These are phyloP conservation scores for Agrocybe praecox DNA, from an alignment of 768 basidiomycete species.

Conservation along the genomic window DNA sequence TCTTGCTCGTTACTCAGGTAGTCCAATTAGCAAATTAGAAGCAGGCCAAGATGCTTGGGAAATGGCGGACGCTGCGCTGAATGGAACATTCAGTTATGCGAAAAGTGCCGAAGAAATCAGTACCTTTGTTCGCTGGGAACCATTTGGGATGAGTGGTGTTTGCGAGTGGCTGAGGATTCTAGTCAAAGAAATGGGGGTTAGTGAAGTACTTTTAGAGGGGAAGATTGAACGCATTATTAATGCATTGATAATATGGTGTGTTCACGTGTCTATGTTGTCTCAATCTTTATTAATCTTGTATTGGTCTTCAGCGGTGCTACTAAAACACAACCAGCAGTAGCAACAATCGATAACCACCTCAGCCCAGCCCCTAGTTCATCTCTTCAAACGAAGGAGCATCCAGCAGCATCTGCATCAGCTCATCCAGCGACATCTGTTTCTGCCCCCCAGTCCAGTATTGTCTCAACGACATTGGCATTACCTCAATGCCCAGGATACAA, in stretches of 20 bases:
- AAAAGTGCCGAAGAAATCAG: neutral
- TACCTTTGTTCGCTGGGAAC: neutral
- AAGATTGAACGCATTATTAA: constrained; percentile 9
- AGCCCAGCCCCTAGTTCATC: too few relatives aligned
- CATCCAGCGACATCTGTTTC: too few relatives aligned
- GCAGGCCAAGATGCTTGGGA: neutral
- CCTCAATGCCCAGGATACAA: constrained; percentile 5
- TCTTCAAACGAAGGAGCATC: too few relatives aligned
- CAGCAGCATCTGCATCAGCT: neutral
- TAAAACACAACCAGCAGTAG: too few relatives aligned
- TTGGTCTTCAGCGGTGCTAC: neutral
- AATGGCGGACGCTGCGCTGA: neutral
- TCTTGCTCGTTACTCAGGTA: neutral
- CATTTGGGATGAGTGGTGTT: constrained; percentile 11
- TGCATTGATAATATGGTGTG: constrained; percentile 10
- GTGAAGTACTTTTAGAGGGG: constrained; percentile 10
- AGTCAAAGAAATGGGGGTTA: constrained; percentile 6
- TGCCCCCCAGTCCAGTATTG: too few relatives aligned
- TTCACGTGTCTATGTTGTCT: too few relatives aligned
- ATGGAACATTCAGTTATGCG: neutral
- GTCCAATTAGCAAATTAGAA: neutral
- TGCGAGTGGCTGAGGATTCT: constrained; percentile 1
- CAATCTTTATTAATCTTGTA: too few relatives aligned
- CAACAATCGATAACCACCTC: too few relatives aligned
- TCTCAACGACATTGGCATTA: too few relatives aligned